phyloP scores from a whole-genome alignment of 176 grass and related monocot species.

The Aegilops umbellulata region DNA sequence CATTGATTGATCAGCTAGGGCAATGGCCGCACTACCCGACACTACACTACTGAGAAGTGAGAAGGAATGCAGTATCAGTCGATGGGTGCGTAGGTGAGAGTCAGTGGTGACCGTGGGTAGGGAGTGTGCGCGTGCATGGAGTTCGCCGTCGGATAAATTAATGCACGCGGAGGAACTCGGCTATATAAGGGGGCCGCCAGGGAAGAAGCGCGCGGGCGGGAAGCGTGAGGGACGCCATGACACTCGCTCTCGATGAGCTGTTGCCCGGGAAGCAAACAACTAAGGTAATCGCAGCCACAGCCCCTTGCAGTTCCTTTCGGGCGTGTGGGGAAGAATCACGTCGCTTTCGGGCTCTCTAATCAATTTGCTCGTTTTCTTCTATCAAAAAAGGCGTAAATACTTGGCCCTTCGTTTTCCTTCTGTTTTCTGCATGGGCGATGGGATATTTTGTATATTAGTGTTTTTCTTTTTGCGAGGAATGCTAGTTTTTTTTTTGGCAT shows the following conservation, averaged over 20 bases:
- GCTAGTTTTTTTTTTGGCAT: too few relatives aligned
- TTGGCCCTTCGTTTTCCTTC: not conserved
- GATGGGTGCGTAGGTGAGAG: not conserved
- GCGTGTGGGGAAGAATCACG: constrained; percentile 5
- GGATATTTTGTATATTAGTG: not conserved
- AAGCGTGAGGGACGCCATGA: constrained; percentile 41
- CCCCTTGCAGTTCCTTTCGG: too few relatives aligned
- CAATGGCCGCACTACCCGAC: not conserved
- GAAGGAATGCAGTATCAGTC: too few relatives aligned
- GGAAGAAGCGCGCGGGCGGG: constrained; percentile 5
- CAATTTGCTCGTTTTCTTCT: not conserved
- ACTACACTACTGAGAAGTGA: not conserved
- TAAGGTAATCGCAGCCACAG: not conserved
- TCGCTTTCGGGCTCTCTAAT: constrained; percentile 14
- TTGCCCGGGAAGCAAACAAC: constrained; percentile 25
- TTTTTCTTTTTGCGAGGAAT: too few relatives aligned
- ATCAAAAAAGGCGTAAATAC: not conserved
- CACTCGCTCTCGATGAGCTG: constrained; percentile 42
- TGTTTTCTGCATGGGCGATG: not conserved
- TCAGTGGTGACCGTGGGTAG: too few relatives aligned
- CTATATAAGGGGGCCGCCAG: constrained; percentile 35
- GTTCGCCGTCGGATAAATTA: constrained; percentile 1
- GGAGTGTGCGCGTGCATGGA: constrained; percentile 6
- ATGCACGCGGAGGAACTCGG: not conserved
- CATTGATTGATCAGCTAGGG: constrained; percentile 29